phyloP scores from a whole-genome alignment of 441 rosid species.

The Populus hybrid region DNA sequence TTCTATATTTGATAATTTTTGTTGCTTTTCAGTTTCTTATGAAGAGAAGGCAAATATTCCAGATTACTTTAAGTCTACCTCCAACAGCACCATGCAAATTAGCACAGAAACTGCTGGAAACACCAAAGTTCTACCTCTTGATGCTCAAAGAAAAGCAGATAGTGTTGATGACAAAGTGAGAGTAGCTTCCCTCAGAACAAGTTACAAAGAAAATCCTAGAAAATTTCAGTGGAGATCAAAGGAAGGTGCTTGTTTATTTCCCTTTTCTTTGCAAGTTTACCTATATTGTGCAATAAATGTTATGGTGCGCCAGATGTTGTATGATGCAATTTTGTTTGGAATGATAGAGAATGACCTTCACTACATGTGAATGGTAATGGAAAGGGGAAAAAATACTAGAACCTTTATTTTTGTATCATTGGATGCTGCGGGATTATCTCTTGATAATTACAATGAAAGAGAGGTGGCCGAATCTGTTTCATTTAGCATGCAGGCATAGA shows the following conservation, averaged over 20 bases:
- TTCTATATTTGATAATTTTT: background rate
- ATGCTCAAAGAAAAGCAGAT: background rate
- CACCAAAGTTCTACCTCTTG: background rate
- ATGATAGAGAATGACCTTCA: background rate
- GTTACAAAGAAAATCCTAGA: background rate
- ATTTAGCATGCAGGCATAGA: background rate
- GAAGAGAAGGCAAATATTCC: background rate
- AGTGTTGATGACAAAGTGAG: background rate
- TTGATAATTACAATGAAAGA: background rate
- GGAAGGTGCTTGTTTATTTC: slow-evolving; percentile 6
- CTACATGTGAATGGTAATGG: background rate
- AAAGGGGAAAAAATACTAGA: background rate
- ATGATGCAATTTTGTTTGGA: background rate
- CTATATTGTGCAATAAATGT: background rate
- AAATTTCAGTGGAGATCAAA: background rate
- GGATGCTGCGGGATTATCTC: background rate
- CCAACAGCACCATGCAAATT: slow-evolving; percentile 3
- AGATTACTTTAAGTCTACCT: background rate
- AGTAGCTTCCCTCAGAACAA: background rate
- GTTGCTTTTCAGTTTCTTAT: background rate
- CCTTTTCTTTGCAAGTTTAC: background rate
- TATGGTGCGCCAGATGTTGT: background rate
- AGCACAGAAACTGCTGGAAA: slow-evolving; percentile 5
- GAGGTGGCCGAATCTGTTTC: background rate
- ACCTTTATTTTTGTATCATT: background rate